Evolutionary conservation across 192 early-diverging fungal genomes (phyloP), one percentile per base, ranked within the genome.

Genomic region (Entomortierella parvispora): DNA sequence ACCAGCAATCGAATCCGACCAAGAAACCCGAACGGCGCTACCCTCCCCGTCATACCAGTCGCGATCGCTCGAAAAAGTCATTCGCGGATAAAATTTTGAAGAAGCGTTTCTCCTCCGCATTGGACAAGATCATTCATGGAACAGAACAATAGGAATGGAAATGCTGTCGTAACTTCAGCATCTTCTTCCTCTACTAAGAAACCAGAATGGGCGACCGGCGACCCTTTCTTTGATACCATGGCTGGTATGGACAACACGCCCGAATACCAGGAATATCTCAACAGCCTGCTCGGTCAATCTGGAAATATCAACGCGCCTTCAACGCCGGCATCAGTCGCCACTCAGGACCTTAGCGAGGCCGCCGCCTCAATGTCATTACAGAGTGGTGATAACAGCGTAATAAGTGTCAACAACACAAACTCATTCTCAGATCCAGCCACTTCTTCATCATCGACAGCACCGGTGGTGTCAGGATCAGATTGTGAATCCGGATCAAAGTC

Each of bases 181-280:
- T 29, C 44, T 5, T 4, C 46, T 2, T 15, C 45, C 31, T 4
- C 46, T 2, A 7, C 45, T 20, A 56, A 50, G 9, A 68, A 46
- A 61, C 74, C 74, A 14, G 25, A 42, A 2, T 77, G 74, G 74
- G 74, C 74, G 18, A 77, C 74, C 14, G 74, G 74, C 0, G 74
- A 77, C 44, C 74, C 74, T 11, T 77, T 77, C 29, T 77, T 77
- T 52, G 74, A 77, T 47, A 77, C 65, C 8, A 77, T 77, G 74
- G 74, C 74, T 4, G 74, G 74, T 12, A 68, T 77, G 74, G 74
- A 58, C 5, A 22, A 43, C 40, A 58, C 74, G 2, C 15, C 74
- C 2, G 74, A 77, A 59, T 68, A 64, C 34, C 53, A 40, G 23
- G 23, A 42, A 25, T 77, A 68, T 25, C 45, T 60, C 42, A 50